phyloP scores from a whole-genome alignment of 495 filamentous ascomycete genomes.

The Lepraria neglecta region DNA sequence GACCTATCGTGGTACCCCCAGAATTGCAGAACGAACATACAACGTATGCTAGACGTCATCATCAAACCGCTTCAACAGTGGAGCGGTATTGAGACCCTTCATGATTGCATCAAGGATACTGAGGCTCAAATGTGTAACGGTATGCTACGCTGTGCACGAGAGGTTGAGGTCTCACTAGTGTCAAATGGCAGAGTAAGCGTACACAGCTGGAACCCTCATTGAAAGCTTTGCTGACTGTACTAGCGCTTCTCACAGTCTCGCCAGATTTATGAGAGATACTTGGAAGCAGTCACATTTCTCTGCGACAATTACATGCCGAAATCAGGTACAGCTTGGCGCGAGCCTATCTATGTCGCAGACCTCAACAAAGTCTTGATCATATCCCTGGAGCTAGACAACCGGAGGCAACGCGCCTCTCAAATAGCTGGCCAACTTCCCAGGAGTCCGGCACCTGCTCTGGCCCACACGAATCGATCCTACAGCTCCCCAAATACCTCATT shows the following conservation, averaged over 20 bases:
- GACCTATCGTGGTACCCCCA: conserved; percentile 16
- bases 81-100: conserved; percentile 10
- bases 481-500: background rate
- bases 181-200: conserved; percentile 15
- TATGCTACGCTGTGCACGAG: conserved; percentile 12
- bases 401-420: background rate
- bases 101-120: background rate
- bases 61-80: conserved; percentile 1
- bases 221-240: background rate
- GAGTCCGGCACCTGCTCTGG: too few species aligned
- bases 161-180: conserved; percentile 16
- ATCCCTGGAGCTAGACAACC: conserved; percentile 12
- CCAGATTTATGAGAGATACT: conserved; percentile 7
- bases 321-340: conserved; percentile 10
- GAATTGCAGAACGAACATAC: conserved; percentile 13
- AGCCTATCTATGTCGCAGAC: conserved; percentile 11
- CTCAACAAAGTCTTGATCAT: conserved; percentile 11
- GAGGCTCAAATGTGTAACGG: conserved; percentile 4
- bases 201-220: background rate
- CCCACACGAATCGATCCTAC: background rate
- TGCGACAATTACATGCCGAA: conserved; percentile 14
- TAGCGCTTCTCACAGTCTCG: conserved; percentile 4
- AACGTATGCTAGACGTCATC: background rate
- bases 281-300: background rate
- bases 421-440: background rate